Conservation (phyloP, 345 rosid species). For the Moricandia moricandioides region DNA sequence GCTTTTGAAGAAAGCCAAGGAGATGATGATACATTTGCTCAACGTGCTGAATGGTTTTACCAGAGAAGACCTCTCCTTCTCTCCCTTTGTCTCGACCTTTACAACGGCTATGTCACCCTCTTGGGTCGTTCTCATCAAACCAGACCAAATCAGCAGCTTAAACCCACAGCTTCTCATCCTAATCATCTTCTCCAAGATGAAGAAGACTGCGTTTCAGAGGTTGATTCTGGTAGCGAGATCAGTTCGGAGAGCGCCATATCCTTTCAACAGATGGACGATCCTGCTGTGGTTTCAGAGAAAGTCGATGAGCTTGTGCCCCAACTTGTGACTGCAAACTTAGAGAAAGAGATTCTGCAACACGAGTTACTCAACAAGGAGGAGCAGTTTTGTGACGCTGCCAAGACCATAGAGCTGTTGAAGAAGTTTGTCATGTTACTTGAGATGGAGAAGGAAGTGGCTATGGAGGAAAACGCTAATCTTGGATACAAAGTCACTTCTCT, state of each 20-base stretch:
- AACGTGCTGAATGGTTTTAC: conserved; percentile 71
- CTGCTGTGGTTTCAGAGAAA: conserved; percentile 31
- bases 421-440: conserved; percentile 62
- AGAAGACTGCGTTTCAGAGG: conserved; percentile 29
- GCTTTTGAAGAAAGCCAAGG: conserved; percentile 38
- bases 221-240: conserved; percentile 21
- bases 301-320: conserved; percentile 41
- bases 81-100: conserved; percentile 57
- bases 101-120: conserved; percentile 53
- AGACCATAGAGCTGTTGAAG: conserved; percentile 58
- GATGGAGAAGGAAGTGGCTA: conserved; percentile 58
- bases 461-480: conserved; percentile 55
- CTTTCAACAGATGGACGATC: conserved; percentile 36
- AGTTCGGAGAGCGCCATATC: conserved; percentile 53
- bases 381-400: conserved; percentile 37
- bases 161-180: not conserved
- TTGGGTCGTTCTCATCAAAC: conserved; percentile 41
- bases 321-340: conserved; percentile 53
- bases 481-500: conserved; percentile 46
- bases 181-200: conserved; percentile 15
- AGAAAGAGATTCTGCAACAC: conserved; percentile 44
- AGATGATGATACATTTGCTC: conserved; percentile 55
- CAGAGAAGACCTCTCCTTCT: conserved; percentile 62
- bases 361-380: conserved; percentile 45
- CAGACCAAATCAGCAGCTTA: conserved; percentile 20